Conservation (phyloP, 1,139 yeast species). For the Yamadazyma pseudoaaseri region DNA sequence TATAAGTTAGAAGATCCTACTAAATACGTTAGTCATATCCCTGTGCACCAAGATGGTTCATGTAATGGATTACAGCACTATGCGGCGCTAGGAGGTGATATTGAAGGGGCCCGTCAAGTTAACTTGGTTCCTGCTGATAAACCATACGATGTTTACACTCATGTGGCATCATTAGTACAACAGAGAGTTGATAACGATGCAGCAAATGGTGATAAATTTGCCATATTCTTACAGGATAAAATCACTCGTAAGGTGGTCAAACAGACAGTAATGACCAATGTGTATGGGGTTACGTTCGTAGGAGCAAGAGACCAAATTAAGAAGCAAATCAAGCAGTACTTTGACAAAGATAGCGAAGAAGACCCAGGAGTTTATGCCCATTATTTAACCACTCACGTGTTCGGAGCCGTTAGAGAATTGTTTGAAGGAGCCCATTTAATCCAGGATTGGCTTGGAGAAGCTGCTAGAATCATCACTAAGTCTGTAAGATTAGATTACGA, state of each 20-base stretch:
- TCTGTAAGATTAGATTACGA: slow-evolving; percentile 67
- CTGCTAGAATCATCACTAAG: slow-evolving; percentile 78
- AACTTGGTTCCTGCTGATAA: slow-evolving; percentile 77
- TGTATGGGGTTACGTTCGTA: slow-evolving; percentile 92
- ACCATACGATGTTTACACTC: slow-evolving; percentile 89
- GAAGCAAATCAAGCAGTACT: slow-evolving; percentile 54
- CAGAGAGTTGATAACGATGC: slow-evolving; percentile 61
- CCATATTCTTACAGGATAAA: slow-evolving; percentile 54
- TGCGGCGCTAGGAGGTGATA: slow-evolving; percentile 96
- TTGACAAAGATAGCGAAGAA: slow-evolving; percentile 43
- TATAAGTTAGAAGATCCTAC: slow-evolving; percentile 70
- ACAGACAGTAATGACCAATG: slow-evolving; percentile 98
- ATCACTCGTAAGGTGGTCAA: slow-evolving; percentile 87
- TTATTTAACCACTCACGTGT: slow-evolving; percentile 76
- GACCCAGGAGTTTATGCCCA: slow-evolving; percentile 48
- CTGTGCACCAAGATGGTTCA: slow-evolving; percentile 97
- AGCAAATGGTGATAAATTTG: slow-evolving; percentile 51
- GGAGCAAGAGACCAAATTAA: slow-evolving; percentile 91
- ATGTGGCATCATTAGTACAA: slow-evolving; percentile 75
- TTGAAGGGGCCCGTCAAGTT: slow-evolving; percentile 92
- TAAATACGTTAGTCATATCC: slow-evolving; percentile 72
- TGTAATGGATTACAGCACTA: slow-evolving; percentile 97
- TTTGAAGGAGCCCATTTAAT: slow-evolving; percentile 92
- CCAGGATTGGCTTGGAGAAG: slow-evolving; percentile 93
- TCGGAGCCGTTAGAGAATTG: slow-evolving; percentile 79